Conservation (phyloP, 257 asterid genomes). For the Nicotiana paniculata region DNA sequence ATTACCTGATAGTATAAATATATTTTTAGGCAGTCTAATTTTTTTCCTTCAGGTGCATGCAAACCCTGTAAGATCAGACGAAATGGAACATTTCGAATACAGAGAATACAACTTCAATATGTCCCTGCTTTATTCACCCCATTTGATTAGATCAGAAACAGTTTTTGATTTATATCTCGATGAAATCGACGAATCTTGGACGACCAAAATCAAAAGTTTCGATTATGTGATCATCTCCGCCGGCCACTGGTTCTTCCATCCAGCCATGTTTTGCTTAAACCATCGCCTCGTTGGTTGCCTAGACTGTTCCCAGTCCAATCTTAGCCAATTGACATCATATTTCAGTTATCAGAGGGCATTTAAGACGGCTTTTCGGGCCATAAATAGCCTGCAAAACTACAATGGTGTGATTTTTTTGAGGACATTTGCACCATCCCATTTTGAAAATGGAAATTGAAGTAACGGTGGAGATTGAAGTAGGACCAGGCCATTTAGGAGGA, state of each 20-base stretch:
- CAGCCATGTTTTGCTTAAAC: neutral
- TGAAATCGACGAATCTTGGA: neutral
- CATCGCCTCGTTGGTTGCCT: neutral
- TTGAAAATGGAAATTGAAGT: conserved; percentile 36
- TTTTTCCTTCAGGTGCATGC: neutral
- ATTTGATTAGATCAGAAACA: neutral
- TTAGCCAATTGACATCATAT: neutral
- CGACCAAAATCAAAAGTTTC: neutral
- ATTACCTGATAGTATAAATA: too few species aligned
- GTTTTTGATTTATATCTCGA: neutral
- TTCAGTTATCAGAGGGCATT: neutral
- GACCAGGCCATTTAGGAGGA: conserved; percentile 34
- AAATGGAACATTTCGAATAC: neutral
- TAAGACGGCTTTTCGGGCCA: conserved; percentile 18
- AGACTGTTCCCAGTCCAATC: neutral
- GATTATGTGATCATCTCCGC: neutral
- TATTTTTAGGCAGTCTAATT: neutral
- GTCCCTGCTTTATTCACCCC: neutral
- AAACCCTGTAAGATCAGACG: neutral
- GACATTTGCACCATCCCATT: conserved; percentile 40
- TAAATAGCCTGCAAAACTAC: conserved; percentile 25
- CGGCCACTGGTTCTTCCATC: neutral
- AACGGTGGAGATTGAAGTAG: conserved; percentile 32
- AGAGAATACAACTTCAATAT: neutral
- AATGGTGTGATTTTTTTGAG: conserved; percentile 20